Base-by-base conservation (phyloP, 495 filamentous ascomycete species). In the Neurospora sp. region DNA sequence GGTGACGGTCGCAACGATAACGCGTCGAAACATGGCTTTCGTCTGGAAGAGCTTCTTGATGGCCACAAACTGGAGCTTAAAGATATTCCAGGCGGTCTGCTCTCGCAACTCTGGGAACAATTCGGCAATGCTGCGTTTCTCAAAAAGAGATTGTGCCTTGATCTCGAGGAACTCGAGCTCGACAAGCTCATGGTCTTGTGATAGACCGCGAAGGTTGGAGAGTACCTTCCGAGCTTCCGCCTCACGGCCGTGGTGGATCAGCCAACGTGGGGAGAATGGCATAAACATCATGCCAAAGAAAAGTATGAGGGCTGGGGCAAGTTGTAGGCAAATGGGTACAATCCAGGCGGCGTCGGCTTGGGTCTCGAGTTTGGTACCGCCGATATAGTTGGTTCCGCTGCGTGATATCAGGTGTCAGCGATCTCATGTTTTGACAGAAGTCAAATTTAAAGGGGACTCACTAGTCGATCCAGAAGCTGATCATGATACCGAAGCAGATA, bases 391-490 rank as follows among this genome's bases (percentile, higher is more conserved):
- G 73, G 86, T 89, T 16, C 88, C 88, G 75, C 84, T 84, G 40
- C n/a, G 31, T 8, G 35, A 41, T 68, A 71, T 71, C 12, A 74
- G 46, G 35, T 65, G 7, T 65, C 7, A 65, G 53, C 27, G 27
- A 65, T 35, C 39, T 2, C 73, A 82, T 79, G 22, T 79, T 80
- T 71, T 71, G 31, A 39, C 2, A 16, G 1, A 70, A 65, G 27
- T 37, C 5, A 6, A 11, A 48, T 6, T 22, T 6, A 31, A 35
- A 11, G 3, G 14, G 68, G 14, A 71, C 76, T 59, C 72, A 82
- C 81, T 93, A 93, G 80, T 93, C 89, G 75, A 94, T 92, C 92
- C 93, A 96, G 83, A 94, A 96, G 74, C 87, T 89, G 74, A 94
- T 81, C 84, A 96, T 88, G 80, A 97, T 95, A 37, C 93, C 93